Percentiles rank a stretch among this genome's conserved stretches.
Evolutionary conservation across 371 early-diverging fungal species (phyloP).

Genomic region (Mucor lusitanicus): DNA sequence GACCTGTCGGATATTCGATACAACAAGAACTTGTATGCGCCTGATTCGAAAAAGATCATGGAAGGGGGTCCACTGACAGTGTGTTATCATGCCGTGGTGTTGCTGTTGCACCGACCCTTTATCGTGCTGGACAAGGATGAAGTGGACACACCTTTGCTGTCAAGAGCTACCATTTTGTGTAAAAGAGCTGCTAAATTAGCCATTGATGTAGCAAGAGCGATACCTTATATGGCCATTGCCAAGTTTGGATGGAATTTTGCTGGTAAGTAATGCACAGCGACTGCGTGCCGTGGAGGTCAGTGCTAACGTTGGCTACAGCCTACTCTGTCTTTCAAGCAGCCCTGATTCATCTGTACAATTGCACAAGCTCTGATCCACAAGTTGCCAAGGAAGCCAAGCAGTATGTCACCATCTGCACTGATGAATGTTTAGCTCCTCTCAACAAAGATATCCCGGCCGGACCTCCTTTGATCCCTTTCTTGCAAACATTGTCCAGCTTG

Average conservation of each 20-base stretch:
- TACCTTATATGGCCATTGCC: slow-evolving; percentile 26
- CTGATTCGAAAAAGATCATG: slow-evolving; percentile 15
- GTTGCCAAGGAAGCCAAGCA: slow-evolving; percentile 29
- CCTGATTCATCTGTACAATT: slow-evolving; percentile 46
- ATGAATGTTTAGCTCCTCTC: slow-evolving; percentile 38
- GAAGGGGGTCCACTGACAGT: slow-evolving; percentile 47
- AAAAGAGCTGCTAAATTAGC: slow-evolving; percentile 53
- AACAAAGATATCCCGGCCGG: slow-evolving; percentile 33
- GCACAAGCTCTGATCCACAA: slow-evolving; percentile 29
- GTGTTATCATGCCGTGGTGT: slow-evolving; percentile 36
- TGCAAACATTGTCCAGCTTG: slow-evolving; percentile 30
- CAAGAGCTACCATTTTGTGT: slow-evolving; percentile 37
- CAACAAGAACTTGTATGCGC: slow-evolving; percentile 1
- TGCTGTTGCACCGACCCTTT: slow-evolving; percentile 57
- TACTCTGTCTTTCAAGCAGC: slow-evolving; percentile 48
- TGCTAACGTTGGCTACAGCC: slow-evolving; percentile 8
- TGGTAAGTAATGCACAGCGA: too few relatives aligned
- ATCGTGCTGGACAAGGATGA: slow-evolving; percentile 21
- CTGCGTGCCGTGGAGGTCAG: too few relatives aligned
- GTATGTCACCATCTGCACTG: slow-evolving; percentile 33
- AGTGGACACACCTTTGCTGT: slow-evolving; percentile 12
- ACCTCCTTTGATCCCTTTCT: slow-evolving; percentile 35
- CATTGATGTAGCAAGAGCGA: slow-evolving; percentile 49
- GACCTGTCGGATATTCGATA: slow-evolving; percentile 13
- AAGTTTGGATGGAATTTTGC: slow-evolving; percentile 52